Conservation (phyloP, 139 green algal genomes). For the Monoraphidium neglectum region DNA sequence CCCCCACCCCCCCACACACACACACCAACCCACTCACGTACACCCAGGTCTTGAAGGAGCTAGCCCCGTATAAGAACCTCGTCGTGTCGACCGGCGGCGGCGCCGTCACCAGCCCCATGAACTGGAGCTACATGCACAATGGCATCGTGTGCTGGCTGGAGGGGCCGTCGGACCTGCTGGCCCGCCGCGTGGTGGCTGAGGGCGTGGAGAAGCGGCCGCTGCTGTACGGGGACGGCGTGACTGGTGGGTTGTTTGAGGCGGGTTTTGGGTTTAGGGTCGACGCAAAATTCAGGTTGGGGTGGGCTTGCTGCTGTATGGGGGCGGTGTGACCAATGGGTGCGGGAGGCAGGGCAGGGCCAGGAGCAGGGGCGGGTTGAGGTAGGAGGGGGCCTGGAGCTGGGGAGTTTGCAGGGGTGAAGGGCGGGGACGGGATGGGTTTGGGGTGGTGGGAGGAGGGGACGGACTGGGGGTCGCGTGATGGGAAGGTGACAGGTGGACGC, state of each 20-base stretch:
- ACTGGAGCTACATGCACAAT: constrained; percentile 92
- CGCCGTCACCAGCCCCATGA: constrained; percentile 65
- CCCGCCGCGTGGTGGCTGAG: constrained; percentile 64
- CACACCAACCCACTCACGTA: background rate
- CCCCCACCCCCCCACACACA: no score
- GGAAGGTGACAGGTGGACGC: background rate
- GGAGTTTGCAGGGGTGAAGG: no score
- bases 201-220: constrained; percentile 74
- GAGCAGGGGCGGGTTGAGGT: no score
- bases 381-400: no score
- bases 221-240: constrained; percentile 41
- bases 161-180: constrained; percentile 66
- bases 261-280: background rate
- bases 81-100: constrained; percentile 88
- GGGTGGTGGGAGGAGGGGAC: background rate
- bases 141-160: constrained; percentile 85
- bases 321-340: background rate
- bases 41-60: constrained; percentile 71
- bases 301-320: background rate
- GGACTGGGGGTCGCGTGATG: background rate
- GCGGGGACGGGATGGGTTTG: background rate
- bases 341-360: no score
- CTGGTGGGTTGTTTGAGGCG: constrained; percentile 19
- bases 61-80: constrained; percentile 76
- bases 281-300: no score